Evolutionary conservation across 331 rosid species (phyloP), one percentile per base, ranked within the genome.

Genomic region (Malus hybrid): DNA sequence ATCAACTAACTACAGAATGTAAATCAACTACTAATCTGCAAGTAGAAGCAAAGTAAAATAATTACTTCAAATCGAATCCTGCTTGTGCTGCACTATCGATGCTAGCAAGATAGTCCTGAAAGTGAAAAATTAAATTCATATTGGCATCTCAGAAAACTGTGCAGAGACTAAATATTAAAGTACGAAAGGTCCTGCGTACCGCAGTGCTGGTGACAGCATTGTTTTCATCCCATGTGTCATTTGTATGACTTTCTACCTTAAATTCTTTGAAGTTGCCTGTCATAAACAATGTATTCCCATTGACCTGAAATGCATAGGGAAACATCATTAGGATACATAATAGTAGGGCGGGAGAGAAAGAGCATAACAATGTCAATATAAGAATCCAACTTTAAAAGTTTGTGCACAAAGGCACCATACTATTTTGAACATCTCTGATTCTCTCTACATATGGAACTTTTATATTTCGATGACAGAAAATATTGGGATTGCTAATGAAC

Each of bases 61-160:
- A 59, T 90, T 86, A 96, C 99, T 89, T 89, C 56, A 90, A 54
- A 87, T 92, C 91, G 20, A 89, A 72, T 84, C 91, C 94, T 6
- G 83, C 82, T 65, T 93, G 96, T n/a, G 88, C 24, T 65, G 90
- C 88, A 80, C 83, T 84, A 62, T 92, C 96, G 18, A 96, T 87
- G 89, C 93, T 89, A 74, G 99, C 94, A 76, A 96, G 91, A 81
- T 88, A 96, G 79, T 93, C 99, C 99, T 96, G 90, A 83, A 87
- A 77, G 44, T 8, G 44, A 36, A 36, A 65, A 56, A 84, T 32
- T 44, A 36, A 69, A 78, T 42, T 74, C 62, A 57, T 20, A 71
- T 83, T 72, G 75, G 84, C 79, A 73, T 81, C 73, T 64, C 70
- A 31, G 50, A 73, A 67, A 65, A 44, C 33, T 68, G 57, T 78